A percentile compares a stretch with the other conserved stretches of the same genome.
Conservation (phyloP, 441 rosid genomes). For the Isatis lusitanica region DNA sequence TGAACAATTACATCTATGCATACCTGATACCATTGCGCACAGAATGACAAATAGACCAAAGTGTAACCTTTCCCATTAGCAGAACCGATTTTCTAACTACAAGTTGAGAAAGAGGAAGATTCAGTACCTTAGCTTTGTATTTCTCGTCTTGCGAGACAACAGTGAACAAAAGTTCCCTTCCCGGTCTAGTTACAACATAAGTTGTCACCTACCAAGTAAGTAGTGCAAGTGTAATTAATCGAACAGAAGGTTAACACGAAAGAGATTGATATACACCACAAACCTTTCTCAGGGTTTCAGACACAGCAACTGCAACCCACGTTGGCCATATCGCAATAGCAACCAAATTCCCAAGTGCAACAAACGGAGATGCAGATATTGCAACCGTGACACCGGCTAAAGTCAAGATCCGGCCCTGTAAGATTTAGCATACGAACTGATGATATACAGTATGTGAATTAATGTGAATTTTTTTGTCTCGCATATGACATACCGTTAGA, state of each 20-base stretch:
- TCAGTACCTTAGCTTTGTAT: slow-evolving; percentile 33
- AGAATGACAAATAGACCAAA: neutral
- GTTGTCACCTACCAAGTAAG: slow-evolving; percentile 64
- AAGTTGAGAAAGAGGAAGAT: neutral
- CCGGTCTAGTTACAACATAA: slow-evolving; percentile 88
- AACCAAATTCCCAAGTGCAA: slow-evolving; percentile 58
- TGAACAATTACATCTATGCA: slow-evolving; percentile 91
- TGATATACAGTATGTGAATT: neutral
- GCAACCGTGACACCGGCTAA: slow-evolving; percentile 64
- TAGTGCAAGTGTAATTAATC: neutral
- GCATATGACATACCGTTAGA: slow-evolving; percentile 54
- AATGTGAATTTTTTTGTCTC: neutral
- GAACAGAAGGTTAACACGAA: neutral
- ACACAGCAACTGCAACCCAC: slow-evolving; percentile 60
- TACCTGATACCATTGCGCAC: slow-evolving; percentile 45
- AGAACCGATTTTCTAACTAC: neutral
- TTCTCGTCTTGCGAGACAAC: slow-evolving; percentile 90
- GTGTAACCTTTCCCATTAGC: neutral
- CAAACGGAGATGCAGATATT: slow-evolving; percentile 62
- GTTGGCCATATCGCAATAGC: slow-evolving; percentile 70
- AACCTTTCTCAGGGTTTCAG: slow-evolving; percentile 77
- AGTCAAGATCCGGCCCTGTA: slow-evolving; percentile 69
- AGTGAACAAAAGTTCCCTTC: slow-evolving; percentile 89
- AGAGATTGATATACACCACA: slow-evolving; percentile 14
- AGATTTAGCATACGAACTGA: slow-evolving; percentile 2